phyloP scores from a whole-genome alignment of 2,329 filamentous ascomycete species.

The Cladosporium sp. region DNA sequence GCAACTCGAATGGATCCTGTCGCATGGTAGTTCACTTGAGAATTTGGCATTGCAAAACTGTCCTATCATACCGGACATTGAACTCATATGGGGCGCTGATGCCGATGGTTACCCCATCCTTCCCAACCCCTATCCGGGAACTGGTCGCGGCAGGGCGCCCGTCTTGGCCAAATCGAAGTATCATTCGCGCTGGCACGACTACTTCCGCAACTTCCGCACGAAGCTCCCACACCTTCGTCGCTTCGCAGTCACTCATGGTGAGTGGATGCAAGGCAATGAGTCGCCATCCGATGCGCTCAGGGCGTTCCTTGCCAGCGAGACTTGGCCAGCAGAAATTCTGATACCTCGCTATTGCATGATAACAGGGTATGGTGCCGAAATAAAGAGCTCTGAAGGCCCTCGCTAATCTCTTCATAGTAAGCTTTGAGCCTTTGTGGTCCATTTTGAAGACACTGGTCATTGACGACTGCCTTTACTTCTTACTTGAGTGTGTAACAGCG shows the following conservation, averaged over 20 bases:
- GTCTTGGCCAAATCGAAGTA: neutral
- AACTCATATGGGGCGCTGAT: neutral
- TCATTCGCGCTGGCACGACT: slow-evolving; percentile 22
- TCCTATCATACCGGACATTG: slow-evolving; percentile 14
- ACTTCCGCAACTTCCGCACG: slow-evolving; percentile 10
- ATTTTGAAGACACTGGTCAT: neutral
- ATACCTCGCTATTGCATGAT: neutral
- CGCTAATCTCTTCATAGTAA: neutral
- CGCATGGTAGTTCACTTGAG: slow-evolving; percentile 42
- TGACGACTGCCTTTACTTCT: no score
- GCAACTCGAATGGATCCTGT: slow-evolving; percentile 52
- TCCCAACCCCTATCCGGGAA: neutral
- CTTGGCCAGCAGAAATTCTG: neutral
- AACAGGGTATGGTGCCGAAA: neutral
- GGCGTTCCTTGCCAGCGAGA: neutral
- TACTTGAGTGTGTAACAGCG: no score
- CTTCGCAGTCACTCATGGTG: slow-evolving; percentile 19
- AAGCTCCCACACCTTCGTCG: slow-evolving; percentile 15
- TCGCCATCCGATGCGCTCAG: neutral
- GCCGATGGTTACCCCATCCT: neutral
- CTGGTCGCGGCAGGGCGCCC: neutral
- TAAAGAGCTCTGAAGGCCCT: no score
- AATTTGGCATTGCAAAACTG: slow-evolving; percentile 50
- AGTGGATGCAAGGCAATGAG: neutral
- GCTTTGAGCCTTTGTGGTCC: neutral